Base-by-base conservation (phyloP, 352 stramenopile genomes). In the Albugo laibachii region DNA sequence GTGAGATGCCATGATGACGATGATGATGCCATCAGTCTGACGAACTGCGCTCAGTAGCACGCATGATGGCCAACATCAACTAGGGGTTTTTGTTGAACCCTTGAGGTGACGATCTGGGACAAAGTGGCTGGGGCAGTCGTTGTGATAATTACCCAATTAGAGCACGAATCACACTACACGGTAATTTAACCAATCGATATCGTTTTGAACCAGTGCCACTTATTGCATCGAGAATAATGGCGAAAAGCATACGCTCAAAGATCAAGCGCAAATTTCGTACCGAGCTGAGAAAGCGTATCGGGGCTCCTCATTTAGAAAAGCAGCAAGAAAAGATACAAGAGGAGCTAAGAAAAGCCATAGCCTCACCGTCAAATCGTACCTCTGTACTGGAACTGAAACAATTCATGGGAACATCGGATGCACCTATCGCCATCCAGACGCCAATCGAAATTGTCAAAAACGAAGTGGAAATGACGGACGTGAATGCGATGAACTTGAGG, bases 231-330 rank as follows among this genome's bases (percentile, higher is more conserved):
- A 31, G 8, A 19, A 78, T 55, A 49, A 91, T 91, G 77, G 77
- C 74, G 46, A 91, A 91, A 71, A 81, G 69, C 69, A 58, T 91
- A 60, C 74, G 77, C 55, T 91, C 77, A 47, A 91, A 91, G 66
- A 84, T 91, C 62, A 91, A 91, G 70, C 74, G 76, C 57, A 79
- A 76, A 61, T 91, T 86, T 66, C 77, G 77, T 55, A 82, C 72
- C 55, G 74, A 91, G 65, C 63, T 91, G 52, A 72, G 74, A 45
- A 74, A 85, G 59, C 69, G 67, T 49, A 75, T 91, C 49, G 77
- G 77, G 41, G 72, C 84, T 53, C 74, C 74, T 21, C 74, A 83
- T 59, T 62, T 79, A 54, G 61, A 59, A 18, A 50, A 72, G 41
- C 70, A 80, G 55, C 70, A 86, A 47, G 68, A 67, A 48, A 77